Base-by-base conservation (phyloP, 2,329 filamentous ascomycete species). In the Trichoderma sp. region DNA sequence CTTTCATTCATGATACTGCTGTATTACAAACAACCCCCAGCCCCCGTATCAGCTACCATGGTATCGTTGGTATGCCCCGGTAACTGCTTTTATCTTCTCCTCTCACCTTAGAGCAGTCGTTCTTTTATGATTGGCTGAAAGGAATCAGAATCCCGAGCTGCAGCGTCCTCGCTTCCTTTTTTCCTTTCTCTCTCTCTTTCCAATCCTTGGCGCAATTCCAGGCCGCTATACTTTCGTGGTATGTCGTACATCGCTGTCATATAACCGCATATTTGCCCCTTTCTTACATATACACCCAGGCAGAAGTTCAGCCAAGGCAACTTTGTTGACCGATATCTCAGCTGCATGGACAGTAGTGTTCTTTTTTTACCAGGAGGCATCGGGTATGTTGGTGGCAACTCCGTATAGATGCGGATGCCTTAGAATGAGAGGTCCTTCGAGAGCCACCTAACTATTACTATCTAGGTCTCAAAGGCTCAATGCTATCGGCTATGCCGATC, bases 401-500 rank as follows among this genome's bases (percentile, higher is more conserved):
- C 27, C 31, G 50, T 53, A 50, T 38, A 18, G 27, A 29, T 71
- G 35, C 11, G 27, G 27, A 21, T 71, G 38, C 11, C 16, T 18
- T 50, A 18, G n/a, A 45, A 64, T 27, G 11, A 24, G 16, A 62
- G 50, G 31, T 14, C 3, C 38, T 16, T 29, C 12, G 8, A 38
- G 16, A 29, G 50, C 38, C 41, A 29, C 33, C 59, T 64, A 6
- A 11, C 18, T 50, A 29, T 18, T 50, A 56, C 21, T 50, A 59
- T 69, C 66, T 24, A 59, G 21, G 71, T 73, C 75, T 75, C 71
- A 76, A 38, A 41, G 38, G 2, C 14, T n/a, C 16, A n/a, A 8
- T 56, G 38, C 45, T n/a, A 27, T 69, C 60, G 31, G 29, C 68
- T 18, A 75, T 53, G 66, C 73, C 67, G 45, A 68, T 50, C 68